phyloP scores from a whole-genome alignment of 805 yeast genomes.

The Komagataella ulmi region DNA sequence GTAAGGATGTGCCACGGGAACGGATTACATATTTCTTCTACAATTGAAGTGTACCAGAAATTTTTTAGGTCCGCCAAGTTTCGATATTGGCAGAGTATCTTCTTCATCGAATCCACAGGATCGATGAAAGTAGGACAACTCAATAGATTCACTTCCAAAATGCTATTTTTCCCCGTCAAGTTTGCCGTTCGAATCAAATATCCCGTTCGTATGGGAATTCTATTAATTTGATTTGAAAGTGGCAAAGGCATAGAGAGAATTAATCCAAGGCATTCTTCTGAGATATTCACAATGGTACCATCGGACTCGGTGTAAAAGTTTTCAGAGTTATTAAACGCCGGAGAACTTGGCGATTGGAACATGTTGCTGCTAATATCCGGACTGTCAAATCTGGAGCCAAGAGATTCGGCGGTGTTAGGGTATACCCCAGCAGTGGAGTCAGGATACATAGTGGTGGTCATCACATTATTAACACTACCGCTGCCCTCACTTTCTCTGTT shows the following conservation, averaged over 20 bases:
- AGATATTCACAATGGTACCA: conserved; percentile 27
- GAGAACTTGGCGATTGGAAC: not conserved
- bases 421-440: not conserved
- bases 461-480: not conserved
- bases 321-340: not conserved
- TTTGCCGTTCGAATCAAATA: conserved; percentile 22
- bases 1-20: conserved; percentile 64
- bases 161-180: conserved; percentile 6
- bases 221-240: conserved; percentile 53
- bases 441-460: not conserved
- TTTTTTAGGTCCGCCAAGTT: conserved; percentile 33
- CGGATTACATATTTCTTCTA: conserved; percentile 2
- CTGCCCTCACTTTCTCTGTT: conserved; percentile 3
- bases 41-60: conserved; percentile 17
- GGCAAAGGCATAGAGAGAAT: conserved; percentile 51
- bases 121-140: conserved; percentile 64
- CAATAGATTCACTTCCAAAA: conserved; percentile 52
- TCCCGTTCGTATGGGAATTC: conserved; percentile 62
- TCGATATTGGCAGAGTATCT: conserved; percentile 46
- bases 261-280: conserved; percentile 40
- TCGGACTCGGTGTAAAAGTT: not conserved
- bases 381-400: not conserved
- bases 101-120: conserved; percentile 37
- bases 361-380: not conserved
- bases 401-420: not conserved